Percentiles rank a stretch among this genome's conserved stretches.
phyloP scores from a whole-genome alignment of 2,329 filamentous ascomycete species.

The Paracoccidioides lutzii region DNA sequence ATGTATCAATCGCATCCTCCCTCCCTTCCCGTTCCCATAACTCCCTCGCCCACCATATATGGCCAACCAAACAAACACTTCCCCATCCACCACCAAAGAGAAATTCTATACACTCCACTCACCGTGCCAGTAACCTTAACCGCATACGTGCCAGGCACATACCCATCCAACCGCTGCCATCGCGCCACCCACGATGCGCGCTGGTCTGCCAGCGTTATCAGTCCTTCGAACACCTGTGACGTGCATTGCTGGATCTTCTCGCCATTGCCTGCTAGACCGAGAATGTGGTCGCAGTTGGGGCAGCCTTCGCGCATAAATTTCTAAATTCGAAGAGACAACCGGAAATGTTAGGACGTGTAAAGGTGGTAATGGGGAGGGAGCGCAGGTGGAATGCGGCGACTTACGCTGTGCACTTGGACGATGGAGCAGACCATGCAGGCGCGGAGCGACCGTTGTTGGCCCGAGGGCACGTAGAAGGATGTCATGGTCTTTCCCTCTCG shows the following conservation, averaged over 20 bases:
- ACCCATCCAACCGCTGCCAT: constrained; percentile 84
- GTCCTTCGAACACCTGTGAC: constrained; percentile 86
- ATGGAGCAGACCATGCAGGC: constrained; percentile 99
- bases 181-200: constrained; percentile 83
- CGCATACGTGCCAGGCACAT: constrained; percentile 81
- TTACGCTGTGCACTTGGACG: constrained; percentile 66
- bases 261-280: constrained; percentile 63
- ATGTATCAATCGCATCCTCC: too few relatives aligned
- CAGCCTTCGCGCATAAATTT: constrained; percentile 80
- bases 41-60: too few relatives aligned
- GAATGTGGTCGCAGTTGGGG: constrained; percentile 90
- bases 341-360: constrained; percentile 12
- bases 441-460: constrained; percentile 73
- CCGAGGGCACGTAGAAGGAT: constrained; percentile 56
- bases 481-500: constrained; percentile 14
- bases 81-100: too few relatives aligned
- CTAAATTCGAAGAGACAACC: constrained; percentile 30
- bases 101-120: constrained; percentile 17
- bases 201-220: constrained; percentile 78
- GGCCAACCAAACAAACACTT: too few relatives aligned
- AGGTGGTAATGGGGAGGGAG: constrained; percentile 4
- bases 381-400: constrained; percentile 14
- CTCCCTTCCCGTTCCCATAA: too few relatives aligned
- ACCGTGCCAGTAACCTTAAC: constrained; percentile 80
- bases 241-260: constrained; percentile 88